Base-by-base conservation (phyloP, 352 stramenopile species). In the Aphanomyces cochlioides region DNA sequence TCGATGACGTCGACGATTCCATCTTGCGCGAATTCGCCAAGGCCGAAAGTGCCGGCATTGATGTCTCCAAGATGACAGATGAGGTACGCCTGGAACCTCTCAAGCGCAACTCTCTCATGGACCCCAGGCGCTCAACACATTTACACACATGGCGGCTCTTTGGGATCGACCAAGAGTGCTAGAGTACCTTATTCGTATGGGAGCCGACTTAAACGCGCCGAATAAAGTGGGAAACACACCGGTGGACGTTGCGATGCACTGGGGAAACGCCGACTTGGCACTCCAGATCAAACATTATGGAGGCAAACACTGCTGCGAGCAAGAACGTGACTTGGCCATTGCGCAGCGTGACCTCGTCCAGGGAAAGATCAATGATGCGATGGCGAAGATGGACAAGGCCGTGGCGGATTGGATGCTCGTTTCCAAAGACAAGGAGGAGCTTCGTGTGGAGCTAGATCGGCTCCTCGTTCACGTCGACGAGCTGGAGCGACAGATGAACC, bases 281-380 rank as follows among this genome's bases (percentile, higher is more conserved):
- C 77, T 84, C 6, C 80, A 88, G 67, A 75, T 88, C 19, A 76
- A 76, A 13, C 80, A 88, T 56, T 88, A 88, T 37, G 80, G 54
- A 5, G 79, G 76, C 45, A 88, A 88, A 54, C 80, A 85, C 56
- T 82, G 76, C 28, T 85, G 80, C 65, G 80, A 88, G 60, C 75
- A 79, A 47, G 80, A 88, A 60, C 77, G 80, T 7, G 80, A 88
- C 61, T 65, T 85, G 36, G 80, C 80, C 0, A 82, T 88, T 56
- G 76, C 78, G 0, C 80, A 88, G 70, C 76, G 80, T 3, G 79
- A 88, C 66, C 43, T 85, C 10, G 75, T 76, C 0, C 74, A 79
- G 41, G 72, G 77, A 36, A 77, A 84, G 34, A 54, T 80, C 15
- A 69, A 73, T 7, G 77, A 77, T n/a, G 75, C 66, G 38, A 73